Base-by-base conservation (phyloP, 2,329 filamentous ascomycete species). In the Didymosphaeria variabile region DNA sequence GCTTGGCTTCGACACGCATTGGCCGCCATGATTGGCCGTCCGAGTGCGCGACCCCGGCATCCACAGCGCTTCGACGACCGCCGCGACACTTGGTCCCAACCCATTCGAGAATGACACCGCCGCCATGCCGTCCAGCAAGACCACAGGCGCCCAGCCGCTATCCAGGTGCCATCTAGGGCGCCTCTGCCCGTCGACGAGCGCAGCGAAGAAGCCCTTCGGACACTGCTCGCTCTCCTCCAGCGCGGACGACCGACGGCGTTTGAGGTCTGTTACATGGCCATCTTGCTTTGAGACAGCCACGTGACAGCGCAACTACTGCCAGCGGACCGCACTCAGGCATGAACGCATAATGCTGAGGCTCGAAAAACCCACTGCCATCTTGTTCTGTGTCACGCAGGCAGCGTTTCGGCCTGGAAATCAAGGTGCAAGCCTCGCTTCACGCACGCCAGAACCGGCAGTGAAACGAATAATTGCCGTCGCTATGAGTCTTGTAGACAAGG, bases 241-340 rank as follows among this genome's bases (percentile, higher is more conserved):
- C 17, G 61, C 62, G 59, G 60, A 60, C 60, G 56, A 67, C 60
- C 54, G 58, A 64, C 57, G 58, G 68, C 67, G 75, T 77, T 77
- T 77, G 75, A 77, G 63, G 69, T 75, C 65, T 76, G 75, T 77
- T 70, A 76, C 75, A 76, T 69, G 74, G 67, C 71, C 67, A 67
- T 69, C 62, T 64, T 63, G 65, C 66, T 61, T 63, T 74, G 72
- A 77, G 71, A 76, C 74, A 72, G 58, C 67, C 74, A 77, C 75
- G 75, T 77, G 75, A 76, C 64, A n/a, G 21, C 52, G 44, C 19
- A 12, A 17, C 47, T 55, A 52, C 59, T 29, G 58, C 55, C 45
- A 52, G 67, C 71, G 75, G 65, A 72, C 63, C 68, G 63, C 55
- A 59, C 40, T 63, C 64, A 73, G 73, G 73, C 73, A 76, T 75